Evolutionary conservation across 768 basidiomycete species (phyloP).

Genomic region (Lentinus brumalis): DNA sequence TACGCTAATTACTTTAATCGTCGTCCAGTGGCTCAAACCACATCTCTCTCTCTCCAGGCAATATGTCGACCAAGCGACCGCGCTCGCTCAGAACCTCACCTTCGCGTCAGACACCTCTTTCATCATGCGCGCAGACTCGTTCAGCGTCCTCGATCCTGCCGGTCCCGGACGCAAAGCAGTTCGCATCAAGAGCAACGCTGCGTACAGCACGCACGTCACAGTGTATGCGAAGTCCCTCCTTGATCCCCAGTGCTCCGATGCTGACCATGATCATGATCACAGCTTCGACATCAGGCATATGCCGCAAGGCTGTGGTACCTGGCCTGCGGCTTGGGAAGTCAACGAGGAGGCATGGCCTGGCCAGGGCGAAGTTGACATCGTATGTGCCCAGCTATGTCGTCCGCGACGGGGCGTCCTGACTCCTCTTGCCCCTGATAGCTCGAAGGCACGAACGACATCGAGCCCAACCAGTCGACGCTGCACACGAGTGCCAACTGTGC

Average conservation of each 20-base stretch:
- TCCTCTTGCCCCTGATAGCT: slow-evolving; percentile 21
- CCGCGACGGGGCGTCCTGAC: not conserved
- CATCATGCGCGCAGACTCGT: slow-evolving; percentile 57
- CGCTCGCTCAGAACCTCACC: slow-evolving; percentile 56
- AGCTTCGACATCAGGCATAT: slow-evolving; percentile 55
- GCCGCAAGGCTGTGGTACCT: slow-evolving; percentile 52
- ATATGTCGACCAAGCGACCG: slow-evolving; percentile 51
- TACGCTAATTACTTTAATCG: not conserved
- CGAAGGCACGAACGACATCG: slow-evolving; percentile 60
- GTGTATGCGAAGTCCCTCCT: slow-evolving; percentile 23
- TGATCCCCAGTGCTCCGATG: slow-evolving; percentile 25
- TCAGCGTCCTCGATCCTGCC: slow-evolving; percentile 43
- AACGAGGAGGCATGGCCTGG: slow-evolving; percentile 51
- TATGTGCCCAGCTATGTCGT: not conserved
- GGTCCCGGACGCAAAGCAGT: slow-evolving; percentile 64
- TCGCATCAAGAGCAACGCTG: slow-evolving; percentile 52
- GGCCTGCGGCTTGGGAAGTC: slow-evolving; percentile 62
- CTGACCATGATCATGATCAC: not conserved
- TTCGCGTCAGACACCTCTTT: slow-evolving; percentile 54
- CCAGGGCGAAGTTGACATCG: slow-evolving; percentile 44
- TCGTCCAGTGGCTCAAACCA: not conserved
- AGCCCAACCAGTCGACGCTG: slow-evolving; percentile 53
- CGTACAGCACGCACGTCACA: slow-evolving; percentile 48
- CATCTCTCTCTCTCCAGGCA: slow-evolving; percentile 30
- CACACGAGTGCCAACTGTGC: slow-evolving; percentile 62